Evolutionary conservation across 352 stramenopile genomes (phyloP).

Genomic region (Globisporangium echinulatum): DNA sequence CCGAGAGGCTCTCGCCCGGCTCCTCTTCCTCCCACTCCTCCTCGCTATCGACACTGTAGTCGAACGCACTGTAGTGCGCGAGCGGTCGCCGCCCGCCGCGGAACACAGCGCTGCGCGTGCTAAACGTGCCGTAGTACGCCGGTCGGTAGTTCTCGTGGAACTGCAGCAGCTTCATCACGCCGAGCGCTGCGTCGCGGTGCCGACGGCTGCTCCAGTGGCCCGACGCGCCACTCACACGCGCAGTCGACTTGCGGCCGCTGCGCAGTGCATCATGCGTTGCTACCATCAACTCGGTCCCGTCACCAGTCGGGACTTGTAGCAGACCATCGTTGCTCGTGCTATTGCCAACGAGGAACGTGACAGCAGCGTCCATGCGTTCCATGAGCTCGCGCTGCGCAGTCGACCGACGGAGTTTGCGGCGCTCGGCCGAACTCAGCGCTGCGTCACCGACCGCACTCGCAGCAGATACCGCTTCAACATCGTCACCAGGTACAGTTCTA

Average conservation of each 20-base stretch:
- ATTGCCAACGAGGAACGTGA: constrained; percentile 18
- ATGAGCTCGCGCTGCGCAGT: constrained; percentile 25
- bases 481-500: too few species aligned
- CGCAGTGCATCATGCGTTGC: too few species aligned
- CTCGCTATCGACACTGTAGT: constrained; percentile 81
- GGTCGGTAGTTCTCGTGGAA: constrained; percentile 82
- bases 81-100: constrained; percentile 60
- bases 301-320: background rate
- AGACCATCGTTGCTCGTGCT: background rate
- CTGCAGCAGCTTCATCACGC: constrained; percentile 82
- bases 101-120: constrained; percentile 41
- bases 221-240: constrained; percentile 14
- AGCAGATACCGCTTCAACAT: too few species aligned
- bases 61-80: constrained; percentile 50
- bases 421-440: background rate
- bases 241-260: constrained; percentile 8
- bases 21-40: constrained; percentile 89
- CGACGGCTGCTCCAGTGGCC: constrained; percentile 47
- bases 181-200: constrained; percentile 46
- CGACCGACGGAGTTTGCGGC: constrained; percentile 1
- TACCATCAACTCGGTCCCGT: background rate
- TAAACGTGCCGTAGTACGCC: constrained; percentile 78
- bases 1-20: constrained; percentile 75
- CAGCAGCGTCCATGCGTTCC: constrained; percentile 41
- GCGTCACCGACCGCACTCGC: background rate